A percentile compares a stretch with the other conserved stretches of the same genome.
Evolutionary conservation across 2,329 filamentous ascomycete species (phyloP).

Genomic region (Penicillium paneum): DNA sequence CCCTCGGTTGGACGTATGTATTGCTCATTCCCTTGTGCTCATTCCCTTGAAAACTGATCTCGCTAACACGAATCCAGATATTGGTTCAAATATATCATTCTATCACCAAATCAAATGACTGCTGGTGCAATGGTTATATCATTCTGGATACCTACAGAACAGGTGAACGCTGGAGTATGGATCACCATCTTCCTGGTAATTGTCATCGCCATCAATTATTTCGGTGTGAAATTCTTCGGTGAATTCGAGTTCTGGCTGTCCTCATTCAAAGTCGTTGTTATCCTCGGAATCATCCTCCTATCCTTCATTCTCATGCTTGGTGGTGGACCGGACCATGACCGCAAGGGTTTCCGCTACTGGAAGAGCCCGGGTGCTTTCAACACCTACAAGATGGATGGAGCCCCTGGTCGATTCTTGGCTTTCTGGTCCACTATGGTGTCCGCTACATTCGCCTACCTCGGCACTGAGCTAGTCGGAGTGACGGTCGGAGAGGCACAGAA

Average conservation of each 20-base stretch:
- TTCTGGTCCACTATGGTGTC: slow-evolving; percentile 72
- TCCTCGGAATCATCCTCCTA: slow-evolving; percentile 64
- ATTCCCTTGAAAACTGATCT: not conserved
- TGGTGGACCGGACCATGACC: slow-evolving; percentile 61
- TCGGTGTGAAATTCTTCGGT: slow-evolving; percentile 66
- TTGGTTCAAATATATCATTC: slow-evolving; percentile 78
- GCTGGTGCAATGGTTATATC: slow-evolving; percentile 75
- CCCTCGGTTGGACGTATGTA: slow-evolving; percentile 66
- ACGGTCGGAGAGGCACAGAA: slow-evolving; percentile 78
- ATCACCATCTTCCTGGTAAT: slow-evolving; percentile 67
- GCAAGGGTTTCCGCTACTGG: slow-evolving; percentile 66
- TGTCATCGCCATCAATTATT: slow-evolving; percentile 66
- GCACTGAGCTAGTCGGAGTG: slow-evolving; percentile 72
- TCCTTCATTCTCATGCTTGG: slow-evolving; percentile 62
- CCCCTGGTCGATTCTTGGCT: slow-evolving; percentile 55
- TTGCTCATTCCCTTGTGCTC: not conserved
- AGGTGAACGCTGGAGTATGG: slow-evolving; percentile 73
- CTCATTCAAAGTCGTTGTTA: slow-evolving; percentile 66
- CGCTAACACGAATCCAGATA: slow-evolving; percentile 28
- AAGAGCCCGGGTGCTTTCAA: slow-evolving; percentile 59
- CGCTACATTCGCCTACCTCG: slow-evolving; percentile 75
- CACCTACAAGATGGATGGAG: slow-evolving; percentile 45
- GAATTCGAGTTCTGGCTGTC: slow-evolving; percentile 62
- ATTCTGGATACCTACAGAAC: slow-evolving; percentile 66
- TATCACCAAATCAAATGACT: slow-evolving; percentile 80